Evolutionary conservation across 805 yeast genomes (phyloP).

Genomic region (Komagataella mondaviorum): DNA sequence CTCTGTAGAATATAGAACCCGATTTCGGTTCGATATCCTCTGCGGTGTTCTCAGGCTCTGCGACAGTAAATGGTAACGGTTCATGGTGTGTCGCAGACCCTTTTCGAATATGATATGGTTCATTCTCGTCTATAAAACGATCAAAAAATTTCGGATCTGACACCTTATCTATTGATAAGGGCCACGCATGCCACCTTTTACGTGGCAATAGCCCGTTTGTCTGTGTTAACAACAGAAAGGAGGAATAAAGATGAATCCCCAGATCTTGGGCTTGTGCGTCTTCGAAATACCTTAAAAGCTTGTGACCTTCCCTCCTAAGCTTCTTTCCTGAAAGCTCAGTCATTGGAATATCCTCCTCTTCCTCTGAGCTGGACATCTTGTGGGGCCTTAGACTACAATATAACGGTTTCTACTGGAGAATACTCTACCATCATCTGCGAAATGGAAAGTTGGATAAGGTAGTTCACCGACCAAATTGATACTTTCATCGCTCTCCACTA

Average conservation of each 20-base stretch:
- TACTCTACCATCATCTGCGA: neutral
- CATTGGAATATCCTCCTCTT: neutral
- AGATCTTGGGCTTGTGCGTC: slow-evolving; percentile 39
- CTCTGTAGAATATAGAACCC: slow-evolving; percentile 4
- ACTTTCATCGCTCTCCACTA: neutral
- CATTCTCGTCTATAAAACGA: slow-evolving; percentile 14
- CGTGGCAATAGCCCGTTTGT: slow-evolving; percentile 21
- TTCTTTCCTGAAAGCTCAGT: neutral
- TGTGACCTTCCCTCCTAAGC: slow-evolving; percentile 7
- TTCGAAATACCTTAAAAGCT: slow-evolving; percentile 27
- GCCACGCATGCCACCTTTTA: slow-evolving; percentile 48
- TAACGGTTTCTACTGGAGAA: neutral
- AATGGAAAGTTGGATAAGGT: neutral
- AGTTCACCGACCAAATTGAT: neutral
- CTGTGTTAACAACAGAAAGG: slow-evolving; percentile 27
- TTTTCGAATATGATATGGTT: neutral
- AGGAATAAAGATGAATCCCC: slow-evolving; percentile 50
- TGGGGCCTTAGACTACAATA: neutral
- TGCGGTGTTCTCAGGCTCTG: slow-evolving; percentile 1
- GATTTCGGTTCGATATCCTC: neutral
- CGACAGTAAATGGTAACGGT: neutral
- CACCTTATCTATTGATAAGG: slow-evolving; percentile 21
- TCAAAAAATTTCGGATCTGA: slow-evolving; percentile 22
- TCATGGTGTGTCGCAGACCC: neutral
- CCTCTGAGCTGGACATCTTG: neutral